These are phyloP conservation scores for Aegilops bicornis DNA, from an alignment of 176 grass and related monocot genomes.

Conservation along the genomic window DNA sequence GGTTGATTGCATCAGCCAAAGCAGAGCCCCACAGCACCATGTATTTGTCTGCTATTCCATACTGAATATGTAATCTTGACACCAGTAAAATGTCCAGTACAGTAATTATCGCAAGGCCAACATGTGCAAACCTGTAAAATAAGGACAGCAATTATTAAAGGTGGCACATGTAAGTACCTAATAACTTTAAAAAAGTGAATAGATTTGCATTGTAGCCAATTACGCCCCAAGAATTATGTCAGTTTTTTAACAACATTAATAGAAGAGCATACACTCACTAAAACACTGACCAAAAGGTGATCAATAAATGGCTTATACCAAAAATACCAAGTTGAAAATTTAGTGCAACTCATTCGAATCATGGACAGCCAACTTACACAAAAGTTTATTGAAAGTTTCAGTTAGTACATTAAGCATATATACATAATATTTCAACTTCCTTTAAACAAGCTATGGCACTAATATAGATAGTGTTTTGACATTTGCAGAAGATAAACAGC, in stretches of 20 bases:
- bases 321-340: neutral
- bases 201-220: neutral
- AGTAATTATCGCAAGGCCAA: constrained; percentile 55
- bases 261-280: neutral
- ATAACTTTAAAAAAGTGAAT: neutral
- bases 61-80: constrained; percentile 46
- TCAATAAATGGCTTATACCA: neutral
- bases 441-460: too few species aligned
- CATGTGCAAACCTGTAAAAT: constrained; percentile 64
- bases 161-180: neutral
- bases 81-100: constrained; percentile 64
- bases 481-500: too few species aligned
- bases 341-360: neutral
- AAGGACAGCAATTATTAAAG: constrained; percentile 27
- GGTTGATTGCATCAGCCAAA: constrained; percentile 68
- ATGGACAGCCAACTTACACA: neutral
- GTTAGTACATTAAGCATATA: neutral
- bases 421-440: neutral
- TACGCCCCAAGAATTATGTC: neutral
- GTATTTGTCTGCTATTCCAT: constrained; percentile 65
- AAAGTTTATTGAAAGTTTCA: neutral
- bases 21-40: constrained; percentile 76
- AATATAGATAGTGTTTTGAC: too few species aligned
- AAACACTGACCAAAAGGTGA: neutral
- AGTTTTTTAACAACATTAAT: constrained; percentile 9